Evolutionary conservation across 768 basidiomycete species (phyloP), one percentile per base, ranked within the genome.

Genomic region (Pholiota conissans): DNA sequence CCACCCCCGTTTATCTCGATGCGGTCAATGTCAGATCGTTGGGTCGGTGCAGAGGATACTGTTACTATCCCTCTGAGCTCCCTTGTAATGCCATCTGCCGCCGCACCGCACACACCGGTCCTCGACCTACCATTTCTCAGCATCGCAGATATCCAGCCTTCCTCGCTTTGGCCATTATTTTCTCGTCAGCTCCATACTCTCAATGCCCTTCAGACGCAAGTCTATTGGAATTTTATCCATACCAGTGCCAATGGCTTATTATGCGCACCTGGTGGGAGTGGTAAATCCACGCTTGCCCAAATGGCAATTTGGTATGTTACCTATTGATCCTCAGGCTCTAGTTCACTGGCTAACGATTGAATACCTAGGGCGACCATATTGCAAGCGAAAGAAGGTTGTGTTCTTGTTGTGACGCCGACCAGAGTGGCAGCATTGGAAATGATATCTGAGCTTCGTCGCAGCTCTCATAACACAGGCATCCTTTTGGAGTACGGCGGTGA

Each of bases 41-140:
- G 97, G 97, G 78, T 97, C 62, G 93, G 93, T 2, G 90, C 95
- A 1, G 95, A 97, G 64, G 84, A 91, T 52, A 86, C 89, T 58
- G 64, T 87, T 7, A 60, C 64, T 2, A 76, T 98, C 37, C 70
- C 85, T 3, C 70, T 98, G 37, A 84, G 86, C 1, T 74, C 79
- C 4, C 73, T 98, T 27, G 72, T 85, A 48, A 95, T 98, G 90
- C 97, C 97, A 1, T 52, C 68, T 13, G 65, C 71, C 14, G 82
- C 84, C 20, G 72, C 74, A 50, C 81, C 76, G 49, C 86, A 84
- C 65, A 87, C 86, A 0, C 78, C 83, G 27, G 74, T 88, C 6
- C 69, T 95, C 46, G 81, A 90, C 58, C 77, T 95, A 11, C 92
- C 94, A 2, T 89, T 90, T 69, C 79, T 98, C 7, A 70, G 82